Percentiles rank a stretch among this genome's conserved stretches.
Evolutionary conservation across 805 yeast genomes (phyloP).

Genomic region (Zygoascus ofunaensis): DNA sequence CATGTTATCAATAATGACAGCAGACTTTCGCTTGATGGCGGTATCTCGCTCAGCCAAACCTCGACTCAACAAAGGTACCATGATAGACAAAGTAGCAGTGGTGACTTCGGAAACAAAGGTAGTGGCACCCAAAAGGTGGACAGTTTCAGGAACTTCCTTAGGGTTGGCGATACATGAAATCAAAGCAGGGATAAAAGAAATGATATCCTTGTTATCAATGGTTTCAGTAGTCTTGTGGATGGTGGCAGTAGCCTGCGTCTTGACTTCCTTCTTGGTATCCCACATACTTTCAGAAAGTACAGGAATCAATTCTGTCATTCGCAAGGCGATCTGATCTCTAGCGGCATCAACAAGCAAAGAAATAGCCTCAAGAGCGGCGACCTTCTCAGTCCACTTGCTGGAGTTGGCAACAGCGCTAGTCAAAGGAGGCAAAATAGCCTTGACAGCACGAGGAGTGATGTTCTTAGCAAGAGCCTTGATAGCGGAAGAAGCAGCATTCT

Average conservation of each 20-base stretch:
- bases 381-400: slow-evolving; percentile 96
- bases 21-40: slow-evolving; percentile 98
- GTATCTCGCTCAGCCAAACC: slow-evolving; percentile 99
- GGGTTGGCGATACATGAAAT: slow-evolving; percentile 96
- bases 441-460: slow-evolving; percentile 88
- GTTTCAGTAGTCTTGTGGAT: slow-evolving; percentile 95
- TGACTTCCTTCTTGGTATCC: slow-evolving; percentile 99
- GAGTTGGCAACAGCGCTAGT: slow-evolving; percentile 55
- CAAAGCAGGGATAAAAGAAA: slow-evolving; percentile 96
- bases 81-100: slow-evolving; percentile 97
- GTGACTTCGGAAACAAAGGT: slow-evolving; percentile 99
- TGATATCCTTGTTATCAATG: slow-evolving; percentile 99
- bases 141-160: slow-evolving; percentile 96
- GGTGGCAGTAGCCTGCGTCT: slow-evolving; percentile 91
- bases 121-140: slow-evolving; percentile 97
- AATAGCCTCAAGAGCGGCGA: slow-evolving; percentile 76
- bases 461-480: slow-evolving; percentile 68
- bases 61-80: slow-evolving; percentile 98
- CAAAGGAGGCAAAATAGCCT: slow-evolving; percentile 77
- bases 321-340: slow-evolving; percentile 89
- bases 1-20: slow-evolving; percentile 99
- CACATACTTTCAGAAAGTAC: slow-evolving; percentile 98
- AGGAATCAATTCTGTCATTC: slow-evolving; percentile 99
- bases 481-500: slow-evolving; percentile 63
- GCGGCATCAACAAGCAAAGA: slow-evolving; percentile 87